phyloP scores from a whole-genome alignment of 2,329 filamentous ascomycete genomes.

The Xylaria sp. region DNA sequence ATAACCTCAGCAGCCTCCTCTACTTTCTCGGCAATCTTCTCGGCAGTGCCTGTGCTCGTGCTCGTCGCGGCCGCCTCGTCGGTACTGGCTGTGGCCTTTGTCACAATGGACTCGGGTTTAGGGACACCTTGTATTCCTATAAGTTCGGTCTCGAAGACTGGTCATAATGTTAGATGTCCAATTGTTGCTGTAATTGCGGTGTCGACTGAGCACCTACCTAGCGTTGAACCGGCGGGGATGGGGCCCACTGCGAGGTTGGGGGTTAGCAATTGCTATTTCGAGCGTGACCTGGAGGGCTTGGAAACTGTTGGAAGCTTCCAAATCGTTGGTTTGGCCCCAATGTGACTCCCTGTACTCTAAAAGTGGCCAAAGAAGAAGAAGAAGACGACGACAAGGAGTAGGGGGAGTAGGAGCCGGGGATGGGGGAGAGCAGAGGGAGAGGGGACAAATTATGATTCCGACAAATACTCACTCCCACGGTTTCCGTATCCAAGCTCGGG shows the following conservation, averaged over 20 bases:
- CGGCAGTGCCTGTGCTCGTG: constrained; percentile 48
- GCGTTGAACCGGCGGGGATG: constrained; percentile 82
- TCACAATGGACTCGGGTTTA: constrained; percentile 59
- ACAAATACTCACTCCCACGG: constrained; percentile 54
- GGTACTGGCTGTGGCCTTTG: constrained; percentile 50
- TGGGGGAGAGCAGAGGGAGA: too few species aligned
- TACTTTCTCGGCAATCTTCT: constrained; percentile 58
- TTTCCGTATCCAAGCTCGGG: constrained; percentile 86
- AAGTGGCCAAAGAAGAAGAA: neutral
- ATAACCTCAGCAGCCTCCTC: constrained; percentile 62
- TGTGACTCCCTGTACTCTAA: neutral
- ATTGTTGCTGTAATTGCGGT: neutral
- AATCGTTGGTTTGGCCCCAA: neutral
- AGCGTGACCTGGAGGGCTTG: too few species aligned
- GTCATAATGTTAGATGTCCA: constrained; percentile 26
- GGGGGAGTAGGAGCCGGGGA: too few species aligned
- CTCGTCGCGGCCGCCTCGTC: constrained; percentile 45
- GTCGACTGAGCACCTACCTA: constrained; percentile 63
- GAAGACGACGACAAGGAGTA: too few species aligned
- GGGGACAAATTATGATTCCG: neutral
- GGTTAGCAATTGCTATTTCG: neutral
- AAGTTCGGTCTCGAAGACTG: constrained; percentile 92
- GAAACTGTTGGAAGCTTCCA: neutral
- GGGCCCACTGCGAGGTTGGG: constrained; percentile 66
- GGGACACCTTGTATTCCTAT: constrained; percentile 81